phyloP scores from a whole-genome alignment of 305 asterid genomes.

The Striga hermonthica region DNA sequence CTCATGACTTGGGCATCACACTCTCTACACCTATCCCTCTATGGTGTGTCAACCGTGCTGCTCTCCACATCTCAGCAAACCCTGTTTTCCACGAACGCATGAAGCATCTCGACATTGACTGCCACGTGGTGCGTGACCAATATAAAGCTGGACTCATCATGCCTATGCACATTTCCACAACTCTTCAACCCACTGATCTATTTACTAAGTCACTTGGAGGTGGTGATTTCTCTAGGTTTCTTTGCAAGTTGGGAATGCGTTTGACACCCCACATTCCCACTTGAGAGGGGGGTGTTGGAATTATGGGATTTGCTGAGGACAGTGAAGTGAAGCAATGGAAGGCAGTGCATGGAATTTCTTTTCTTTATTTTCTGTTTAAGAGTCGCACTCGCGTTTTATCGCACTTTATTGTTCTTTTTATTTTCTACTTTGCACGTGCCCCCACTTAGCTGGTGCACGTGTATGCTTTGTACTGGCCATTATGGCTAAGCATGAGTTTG shows the following conservation, averaged over 20 bases:
- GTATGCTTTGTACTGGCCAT: too few species aligned
- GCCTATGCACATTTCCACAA: too few species aligned
- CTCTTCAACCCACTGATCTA: neutral
- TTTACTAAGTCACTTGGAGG: neutral
- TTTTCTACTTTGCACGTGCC: too few species aligned
- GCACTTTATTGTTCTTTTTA: too few species aligned
- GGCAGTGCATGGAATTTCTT: too few species aligned
- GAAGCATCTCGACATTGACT: neutral
- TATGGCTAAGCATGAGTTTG: too few species aligned
- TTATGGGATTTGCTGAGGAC: too few species aligned
- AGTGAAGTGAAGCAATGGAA: too few species aligned
- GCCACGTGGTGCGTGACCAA: neutral
- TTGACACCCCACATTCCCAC: neutral
- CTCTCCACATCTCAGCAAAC: neutral
- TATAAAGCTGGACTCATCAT: neutral
- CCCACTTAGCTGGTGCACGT: too few species aligned
- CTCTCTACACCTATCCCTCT: neutral
- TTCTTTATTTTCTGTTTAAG: too few species aligned
- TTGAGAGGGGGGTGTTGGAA: constrained; percentile 8
- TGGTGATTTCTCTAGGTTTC: neutral
- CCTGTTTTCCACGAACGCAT: constrained; percentile 4
- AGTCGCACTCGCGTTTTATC: too few species aligned
- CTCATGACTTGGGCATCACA: neutral
- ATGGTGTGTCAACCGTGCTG: neutral
- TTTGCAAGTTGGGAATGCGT: constrained; percentile 2